These are phyloP conservation scores for Bruguiera gymnorhiza DNA, from an alignment of 345 rosid species.

Conservation along the genomic window DNA sequence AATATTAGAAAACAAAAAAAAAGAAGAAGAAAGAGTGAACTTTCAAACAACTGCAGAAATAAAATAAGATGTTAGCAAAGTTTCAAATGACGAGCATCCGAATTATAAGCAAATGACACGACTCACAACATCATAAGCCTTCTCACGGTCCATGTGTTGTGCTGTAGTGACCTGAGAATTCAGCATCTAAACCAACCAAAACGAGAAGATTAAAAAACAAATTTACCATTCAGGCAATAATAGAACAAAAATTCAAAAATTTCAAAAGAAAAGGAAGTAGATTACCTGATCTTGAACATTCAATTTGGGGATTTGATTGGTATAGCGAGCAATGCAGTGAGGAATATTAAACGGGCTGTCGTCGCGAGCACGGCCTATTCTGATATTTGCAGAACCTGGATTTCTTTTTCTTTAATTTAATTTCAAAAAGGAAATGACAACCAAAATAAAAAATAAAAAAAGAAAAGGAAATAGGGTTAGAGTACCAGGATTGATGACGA, in stretches of 20 bases:
- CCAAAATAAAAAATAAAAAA: background rate
- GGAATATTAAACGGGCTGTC: conserved; percentile 67
- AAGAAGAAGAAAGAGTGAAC: background rate
- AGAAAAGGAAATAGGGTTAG: background rate
- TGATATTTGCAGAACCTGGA: conserved; percentile 70
- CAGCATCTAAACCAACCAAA: conserved; percentile 48
- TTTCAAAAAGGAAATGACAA: background rate
- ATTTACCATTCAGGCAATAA: conserved; percentile 3
- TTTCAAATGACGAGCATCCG: background rate
- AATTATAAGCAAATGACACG: conserved; percentile 1
- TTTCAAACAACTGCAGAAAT: background rate
- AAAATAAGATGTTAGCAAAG: background rate
- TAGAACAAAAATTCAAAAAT: background rate
- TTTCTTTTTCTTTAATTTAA: background rate
- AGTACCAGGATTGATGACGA: conserved; percentile 78
- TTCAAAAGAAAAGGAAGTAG: background rate
- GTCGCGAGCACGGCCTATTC: conserved; percentile 77
- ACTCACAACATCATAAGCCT: conserved; percentile 78
- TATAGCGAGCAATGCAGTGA: conserved; percentile 78
- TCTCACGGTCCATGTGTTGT: conserved; percentile 79
- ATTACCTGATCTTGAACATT: conserved; percentile 71
- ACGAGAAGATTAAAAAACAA: background rate
- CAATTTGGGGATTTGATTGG: conserved; percentile 40
- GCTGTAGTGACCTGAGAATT: conserved; percentile 71
- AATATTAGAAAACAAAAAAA: background rate